These are phyloP conservation scores for Hirsutella thompsonii DNA, from an alignment of 2,329 filamentous ascomycete species.

Conservation along the genomic window DNA sequence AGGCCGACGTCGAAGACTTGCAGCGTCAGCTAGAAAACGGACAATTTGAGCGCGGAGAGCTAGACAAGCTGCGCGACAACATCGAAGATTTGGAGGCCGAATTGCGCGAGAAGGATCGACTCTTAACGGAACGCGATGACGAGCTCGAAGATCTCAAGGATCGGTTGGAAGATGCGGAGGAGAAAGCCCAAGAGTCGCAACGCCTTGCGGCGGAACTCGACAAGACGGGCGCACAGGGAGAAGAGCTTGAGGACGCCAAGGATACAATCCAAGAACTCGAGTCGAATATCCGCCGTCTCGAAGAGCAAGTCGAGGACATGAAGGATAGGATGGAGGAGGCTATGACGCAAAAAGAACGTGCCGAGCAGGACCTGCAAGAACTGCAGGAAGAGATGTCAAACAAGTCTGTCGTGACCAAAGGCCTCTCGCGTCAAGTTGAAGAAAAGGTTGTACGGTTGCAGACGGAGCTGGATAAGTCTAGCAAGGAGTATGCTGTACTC, in stretches of 20 bases:
- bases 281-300: slow-evolving; percentile 36
- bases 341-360: slow-evolving; percentile 38
- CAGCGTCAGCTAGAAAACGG: slow-evolving; percentile 44
- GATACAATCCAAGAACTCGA: slow-evolving; percentile 48
- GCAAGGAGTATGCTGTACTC: slow-evolving; percentile 34
- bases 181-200: slow-evolving; percentile 44
- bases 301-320: slow-evolving; percentile 40
- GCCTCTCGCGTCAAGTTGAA: slow-evolving; percentile 61
- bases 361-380: slow-evolving; percentile 47
- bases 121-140: slow-evolving; percentile 63
- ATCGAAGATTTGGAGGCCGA: slow-evolving; percentile 66
- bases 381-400: slow-evolving; percentile 68
- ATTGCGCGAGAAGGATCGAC: slow-evolving; percentile 60
- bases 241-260: slow-evolving; percentile 41
- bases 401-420: slow-evolving; percentile 65
- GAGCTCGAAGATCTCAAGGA: slow-evolving; percentile 56
- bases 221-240: slow-evolving; percentile 35
- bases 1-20: slow-evolving; percentile 47
- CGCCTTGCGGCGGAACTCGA: slow-evolving; percentile 41
- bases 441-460: slow-evolving; percentile 56
- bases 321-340: slow-evolving; percentile 43
- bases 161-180: slow-evolving; percentile 38
- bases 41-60: slow-evolving; percentile 41
- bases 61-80: slow-evolving; percentile 58
- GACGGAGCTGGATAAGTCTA: slow-evolving; percentile 44